These are phyloP conservation scores for Entoloma clypeatum DNA, from an alignment of 1,284 basidiomycete species.

Conservation along the genomic window DNA sequence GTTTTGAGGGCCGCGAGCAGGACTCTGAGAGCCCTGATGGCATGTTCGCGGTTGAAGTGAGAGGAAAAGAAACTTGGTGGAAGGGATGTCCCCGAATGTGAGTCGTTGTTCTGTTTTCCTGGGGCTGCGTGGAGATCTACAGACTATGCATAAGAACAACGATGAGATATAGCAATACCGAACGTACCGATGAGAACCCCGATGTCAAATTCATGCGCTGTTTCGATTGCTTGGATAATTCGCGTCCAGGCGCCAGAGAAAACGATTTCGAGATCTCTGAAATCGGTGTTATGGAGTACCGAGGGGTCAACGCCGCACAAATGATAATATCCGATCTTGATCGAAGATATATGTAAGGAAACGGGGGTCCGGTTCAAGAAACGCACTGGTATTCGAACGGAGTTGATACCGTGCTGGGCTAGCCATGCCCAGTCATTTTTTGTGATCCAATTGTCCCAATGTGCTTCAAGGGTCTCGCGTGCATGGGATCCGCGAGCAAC, in stretches of 20 bases:
- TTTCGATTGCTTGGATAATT: conserved; percentile 65
- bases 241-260: conserved; percentile 74
- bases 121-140: conserved; percentile 72
- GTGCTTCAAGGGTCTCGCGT: conserved; percentile 62
- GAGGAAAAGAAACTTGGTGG: conserved; percentile 48
- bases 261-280: conserved; percentile 51
- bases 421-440: conserved; percentile 76
- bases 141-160: conserved; percentile 6
- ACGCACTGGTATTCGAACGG: conserved; percentile 76
- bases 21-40: conserved; percentile 45
- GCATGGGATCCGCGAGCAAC: conserved; percentile 63
- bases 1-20: conserved; percentile 45
- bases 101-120: conserved; percentile 70
- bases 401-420: conserved; percentile 70
- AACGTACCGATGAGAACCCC: conserved; percentile 73
- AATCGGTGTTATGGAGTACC: conserved; percentile 73
- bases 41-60: conserved; percentile 51
- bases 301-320: conserved; percentile 57
- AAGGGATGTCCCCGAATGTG: conserved; percentile 63
- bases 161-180: neutral
- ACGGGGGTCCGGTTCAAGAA: too few species aligned
- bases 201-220: conserved; percentile 60
- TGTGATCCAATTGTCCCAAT: conserved; percentile 81
- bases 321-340: conserved; percentile 78
- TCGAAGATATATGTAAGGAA: neutral